Conservation (phyloP, 2,329 filamentous ascomycete genomes). For the Cordyceps militaris region DNA sequence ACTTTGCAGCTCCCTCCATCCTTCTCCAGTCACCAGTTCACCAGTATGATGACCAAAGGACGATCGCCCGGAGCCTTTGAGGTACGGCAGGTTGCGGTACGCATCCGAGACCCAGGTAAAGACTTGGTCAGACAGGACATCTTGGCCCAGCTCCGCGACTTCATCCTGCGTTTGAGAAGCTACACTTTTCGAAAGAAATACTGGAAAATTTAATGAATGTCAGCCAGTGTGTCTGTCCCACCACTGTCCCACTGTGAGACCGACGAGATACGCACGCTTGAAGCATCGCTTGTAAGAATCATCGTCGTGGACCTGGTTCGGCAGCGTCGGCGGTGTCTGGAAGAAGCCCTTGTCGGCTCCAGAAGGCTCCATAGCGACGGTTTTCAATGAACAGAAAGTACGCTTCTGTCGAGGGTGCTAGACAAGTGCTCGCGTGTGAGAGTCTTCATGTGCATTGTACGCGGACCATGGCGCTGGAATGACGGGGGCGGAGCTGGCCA, state of each 20-base stretch:
- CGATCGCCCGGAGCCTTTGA: conserved; percentile 49
- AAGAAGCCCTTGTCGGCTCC: conserved; percentile 47
- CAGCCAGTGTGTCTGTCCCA: not conserved
- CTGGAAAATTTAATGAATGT: conserved; percentile 22
- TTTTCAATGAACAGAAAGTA: not conserved
- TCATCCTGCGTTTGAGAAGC: conserved; percentile 34
- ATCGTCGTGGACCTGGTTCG: conserved; percentile 53
- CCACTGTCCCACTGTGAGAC: not conserved
- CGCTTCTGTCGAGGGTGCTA: not conserved
- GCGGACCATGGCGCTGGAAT: not conserved
- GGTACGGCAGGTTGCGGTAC: conserved; percentile 56
- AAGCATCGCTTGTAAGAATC: conserved; percentile 44
- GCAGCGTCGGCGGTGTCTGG: conserved; percentile 43
- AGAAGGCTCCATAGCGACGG: conserved; percentile 35
- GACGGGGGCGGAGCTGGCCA: not conserved
- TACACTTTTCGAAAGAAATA: conserved; percentile 40
- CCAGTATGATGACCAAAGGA: conserved; percentile 54
- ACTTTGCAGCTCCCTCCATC: conserved; percentile 57
- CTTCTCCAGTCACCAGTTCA: conserved; percentile 56
- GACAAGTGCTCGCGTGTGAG: not conserved
- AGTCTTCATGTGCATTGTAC: conserved; percentile 1
- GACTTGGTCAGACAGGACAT: conserved; percentile 47
- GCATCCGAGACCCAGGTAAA: conserved; percentile 55
- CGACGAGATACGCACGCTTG: conserved; percentile 32
- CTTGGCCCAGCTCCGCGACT: conserved; percentile 40